These are phyloP conservation scores for Sclerospora graminicola DNA, from an alignment of 352 stramenopile species.

Conservation along the genomic window DNA sequence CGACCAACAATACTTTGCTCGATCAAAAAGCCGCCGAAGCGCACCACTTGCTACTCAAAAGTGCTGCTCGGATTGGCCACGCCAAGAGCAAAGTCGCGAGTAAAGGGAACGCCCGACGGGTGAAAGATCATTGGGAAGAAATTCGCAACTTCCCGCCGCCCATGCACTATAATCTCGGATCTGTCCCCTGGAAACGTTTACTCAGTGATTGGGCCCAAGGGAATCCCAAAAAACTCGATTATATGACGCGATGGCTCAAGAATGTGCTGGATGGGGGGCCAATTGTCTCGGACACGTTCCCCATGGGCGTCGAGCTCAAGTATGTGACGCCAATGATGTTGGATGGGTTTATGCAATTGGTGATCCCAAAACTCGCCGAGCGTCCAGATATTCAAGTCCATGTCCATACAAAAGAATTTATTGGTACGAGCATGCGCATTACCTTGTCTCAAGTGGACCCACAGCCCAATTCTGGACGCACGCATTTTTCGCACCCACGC, in stretches of 20 bases:
- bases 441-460: constrained; percentile 60
- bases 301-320: constrained; percentile 84
- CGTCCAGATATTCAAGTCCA: constrained; percentile 78
- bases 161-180: constrained; percentile 79
- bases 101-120: constrained; percentile 66
- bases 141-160: constrained; percentile 76
- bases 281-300: constrained; percentile 81
- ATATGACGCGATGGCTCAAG: constrained; percentile 85
- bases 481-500: constrained; percentile 4
- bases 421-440: constrained; percentile 85
- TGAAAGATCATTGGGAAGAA: constrained; percentile 86
- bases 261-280: constrained; percentile 79
- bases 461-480: constrained; percentile 7
- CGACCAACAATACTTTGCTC: constrained; percentile 12
- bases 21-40: constrained; percentile 53
- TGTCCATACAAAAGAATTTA: constrained; percentile 86
- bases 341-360: constrained; percentile 84
- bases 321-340: constrained; percentile 87
- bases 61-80: constrained; percentile 44
- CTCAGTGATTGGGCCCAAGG: constrained; percentile 81
- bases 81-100: constrained; percentile 60
- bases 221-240: constrained; percentile 86
- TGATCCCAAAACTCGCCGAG: constrained; percentile 82
- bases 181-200: constrained; percentile 78
- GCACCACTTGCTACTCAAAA: constrained; percentile 65